Evolutionary conservation across 2,329 filamentous ascomycete genomes (phyloP).

Genomic region (Alternaria triticina): DNA sequence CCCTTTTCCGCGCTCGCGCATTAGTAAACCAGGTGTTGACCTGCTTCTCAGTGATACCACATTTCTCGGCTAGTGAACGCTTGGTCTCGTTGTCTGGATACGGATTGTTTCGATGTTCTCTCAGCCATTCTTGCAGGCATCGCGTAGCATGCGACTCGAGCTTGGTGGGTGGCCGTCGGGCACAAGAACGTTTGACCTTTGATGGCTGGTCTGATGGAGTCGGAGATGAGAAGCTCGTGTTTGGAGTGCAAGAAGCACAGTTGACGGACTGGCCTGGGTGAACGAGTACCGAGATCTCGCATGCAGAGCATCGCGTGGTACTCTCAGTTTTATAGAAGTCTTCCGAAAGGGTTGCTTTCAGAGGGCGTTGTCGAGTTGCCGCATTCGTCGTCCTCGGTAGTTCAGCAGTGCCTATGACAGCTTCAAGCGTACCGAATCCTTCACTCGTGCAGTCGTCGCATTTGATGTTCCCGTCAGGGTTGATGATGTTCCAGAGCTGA

Average conservation of each 20-base stretch:
- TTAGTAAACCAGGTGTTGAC: constrained; percentile 47
- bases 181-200: constrained; percentile 37
- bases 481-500: constrained; percentile 32
- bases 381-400: not conserved
- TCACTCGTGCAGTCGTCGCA: constrained; percentile 30
- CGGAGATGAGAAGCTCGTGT: constrained; percentile 15
- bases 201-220: constrained; percentile 8
- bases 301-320: constrained; percentile 28
- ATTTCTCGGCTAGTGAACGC: constrained; percentile 34
- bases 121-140: constrained; percentile 38
- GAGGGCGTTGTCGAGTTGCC: not conserved
- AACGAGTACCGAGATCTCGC: constrained; percentile 28
- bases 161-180: constrained; percentile 33
- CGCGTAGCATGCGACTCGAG: constrained; percentile 38
- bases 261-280: constrained; percentile 8
- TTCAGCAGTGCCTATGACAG: not conserved
- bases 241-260: constrained; percentile 22
- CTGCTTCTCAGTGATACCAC: constrained; percentile 44
- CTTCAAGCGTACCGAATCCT: not conserved
- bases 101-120: constrained; percentile 36
- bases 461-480: constrained; percentile 24
- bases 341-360: too few relatives aligned
- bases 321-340: too few relatives aligned
- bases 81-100: constrained; percentile 42
- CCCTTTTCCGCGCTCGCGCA: constrained; percentile 37